Conservation (phyloP, 177 flowering plant genomes). For the Vitis hybrid region DNA sequence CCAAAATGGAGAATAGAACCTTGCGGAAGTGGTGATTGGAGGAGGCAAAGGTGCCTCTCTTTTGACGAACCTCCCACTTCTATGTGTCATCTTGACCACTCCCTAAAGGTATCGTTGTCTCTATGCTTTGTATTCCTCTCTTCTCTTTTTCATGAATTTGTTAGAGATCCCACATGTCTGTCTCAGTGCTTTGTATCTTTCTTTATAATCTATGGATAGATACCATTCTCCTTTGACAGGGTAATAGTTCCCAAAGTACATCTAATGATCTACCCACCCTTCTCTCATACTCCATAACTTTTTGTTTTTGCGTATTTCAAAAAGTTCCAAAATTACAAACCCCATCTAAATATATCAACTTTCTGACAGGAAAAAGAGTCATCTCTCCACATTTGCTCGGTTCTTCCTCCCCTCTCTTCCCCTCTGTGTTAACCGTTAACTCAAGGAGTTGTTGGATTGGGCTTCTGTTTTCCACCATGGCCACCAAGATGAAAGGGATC, state of each 20-base stretch:
- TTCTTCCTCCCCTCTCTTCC: slow-evolving; percentile 5
- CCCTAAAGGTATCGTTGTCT: slow-evolving; percentile 1
- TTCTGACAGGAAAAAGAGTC: slow-evolving; percentile 12
- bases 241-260: slow-evolving; percentile 12
- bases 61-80: not conserved
- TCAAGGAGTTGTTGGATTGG: slow-evolving; percentile 8
- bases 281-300: slow-evolving; percentile 11
- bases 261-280: slow-evolving; percentile 2
- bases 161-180: not conserved
- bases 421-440: not conserved
- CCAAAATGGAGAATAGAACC: slow-evolving; percentile 6
- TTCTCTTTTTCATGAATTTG: not conserved
- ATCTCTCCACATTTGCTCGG: slow-evolving; percentile 6
- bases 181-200: not conserved
- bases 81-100: not conserved
- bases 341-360: slow-evolving; percentile 1
- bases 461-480: slow-evolving; percentile 38
- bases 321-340: not conserved
- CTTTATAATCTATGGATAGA: slow-evolving; percentile 1
- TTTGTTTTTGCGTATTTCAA: slow-evolving; percentile 3
- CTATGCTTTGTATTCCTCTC: not conserved
- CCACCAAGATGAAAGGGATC: slow-evolving; percentile 72
- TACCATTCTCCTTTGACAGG: slow-evolving; percentile 26
- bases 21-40: not conserved
- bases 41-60: slow-evolving; percentile 7